Base-by-base conservation (phyloP, 2,329 filamentous ascomycete species). In the Fusarium tupiense region DNA sequence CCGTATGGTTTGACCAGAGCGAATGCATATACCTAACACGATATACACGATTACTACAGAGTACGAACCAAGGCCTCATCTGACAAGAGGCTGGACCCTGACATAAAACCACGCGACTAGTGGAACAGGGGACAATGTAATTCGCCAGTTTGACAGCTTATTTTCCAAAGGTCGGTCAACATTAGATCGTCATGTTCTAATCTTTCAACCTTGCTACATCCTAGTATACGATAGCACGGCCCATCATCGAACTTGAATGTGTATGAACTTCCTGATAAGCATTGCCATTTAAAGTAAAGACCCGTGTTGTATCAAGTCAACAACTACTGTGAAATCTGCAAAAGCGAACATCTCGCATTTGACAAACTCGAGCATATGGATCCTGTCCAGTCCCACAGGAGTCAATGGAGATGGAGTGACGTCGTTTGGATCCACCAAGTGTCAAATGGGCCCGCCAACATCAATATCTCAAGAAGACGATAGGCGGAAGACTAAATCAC, bases 341-440 rank as follows among this genome's bases (percentile, higher is more conserved):
- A 47, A 52, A 35, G 20, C 26, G 14, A 52, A 38, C 22, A 52
- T 38, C 19, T 68, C 33, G 24, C 26, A 29, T 35, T 40, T 44
- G 40, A 43, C 44, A 40, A 63, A 35, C 33, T 26, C 31, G 35
- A 68, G 37, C 29, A 35, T 41, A 56, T 40, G 20, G 24, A 54
- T 68, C 19, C 53, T 41, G 20, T 49, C 19, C 35, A 44, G 38
- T 40, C 29, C 37, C 38, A 40, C 24, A 54, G 22, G 37, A 54
- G 37, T 71, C 31, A 7, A 38, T 29, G 50, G 60, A 43, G 40
- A 52, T 46, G 40, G 64, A 59, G 62, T 78, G 76, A 78, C 76
- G 76, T 78, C 77, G 52, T 16, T 20, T 31, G 58, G 58, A 46
- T 56, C 76, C 76, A 77, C 76, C 24, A 17, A 50, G 52, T 67